A percentile compares a stretch with the other conserved stretches of the same genome.
Evolutionary conservation across 371 early-diverging fungal genomes (phyloP).

Genomic region (Entomophthora muscae): DNA sequence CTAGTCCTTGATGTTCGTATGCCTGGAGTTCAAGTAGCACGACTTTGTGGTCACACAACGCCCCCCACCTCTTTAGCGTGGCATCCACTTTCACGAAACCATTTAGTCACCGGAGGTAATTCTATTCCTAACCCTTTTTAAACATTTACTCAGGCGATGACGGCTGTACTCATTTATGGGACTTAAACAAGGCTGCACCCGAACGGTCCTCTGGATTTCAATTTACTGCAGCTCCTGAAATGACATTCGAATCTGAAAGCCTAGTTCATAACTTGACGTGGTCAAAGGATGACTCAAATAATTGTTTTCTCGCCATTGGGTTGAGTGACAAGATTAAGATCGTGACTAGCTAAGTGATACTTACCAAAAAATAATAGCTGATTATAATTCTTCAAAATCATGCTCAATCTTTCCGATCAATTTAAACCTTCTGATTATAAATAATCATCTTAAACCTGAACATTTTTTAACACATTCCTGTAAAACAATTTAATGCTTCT

Average conservation of each 20-base stretch:
- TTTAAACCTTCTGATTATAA: too few relatives aligned
- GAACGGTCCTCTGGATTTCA: background rate
- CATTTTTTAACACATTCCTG: too few relatives aligned
- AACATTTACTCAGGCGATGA: background rate
- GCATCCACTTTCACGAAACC: constrained; percentile 53
- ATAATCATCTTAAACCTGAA: too few relatives aligned
- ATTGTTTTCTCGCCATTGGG: background rate
- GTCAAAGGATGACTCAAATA: background rate
- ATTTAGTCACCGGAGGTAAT: constrained; percentile 56
- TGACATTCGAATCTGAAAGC: background rate
- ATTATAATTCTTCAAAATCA: too few relatives aligned
- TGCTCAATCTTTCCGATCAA: too few relatives aligned
- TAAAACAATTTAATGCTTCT: too few relatives aligned
- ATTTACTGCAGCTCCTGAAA: background rate
- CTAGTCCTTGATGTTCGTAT: constrained; percentile 78
- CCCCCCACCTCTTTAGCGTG: constrained; percentile 60
- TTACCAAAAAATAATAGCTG: too few relatives aligned
- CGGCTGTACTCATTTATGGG: background rate
- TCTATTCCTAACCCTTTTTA: background rate
- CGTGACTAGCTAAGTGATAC: too few relatives aligned
- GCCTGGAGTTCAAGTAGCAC: constrained; percentile 70
- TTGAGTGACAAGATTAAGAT: background rate
- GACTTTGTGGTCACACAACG: constrained; percentile 62
- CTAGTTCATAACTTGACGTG: background rate
- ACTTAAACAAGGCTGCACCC: background rate